Conservation (phyloP, 1,284 basidiomycete genomes). For the Tetrapyrgos nigripes region DNA sequence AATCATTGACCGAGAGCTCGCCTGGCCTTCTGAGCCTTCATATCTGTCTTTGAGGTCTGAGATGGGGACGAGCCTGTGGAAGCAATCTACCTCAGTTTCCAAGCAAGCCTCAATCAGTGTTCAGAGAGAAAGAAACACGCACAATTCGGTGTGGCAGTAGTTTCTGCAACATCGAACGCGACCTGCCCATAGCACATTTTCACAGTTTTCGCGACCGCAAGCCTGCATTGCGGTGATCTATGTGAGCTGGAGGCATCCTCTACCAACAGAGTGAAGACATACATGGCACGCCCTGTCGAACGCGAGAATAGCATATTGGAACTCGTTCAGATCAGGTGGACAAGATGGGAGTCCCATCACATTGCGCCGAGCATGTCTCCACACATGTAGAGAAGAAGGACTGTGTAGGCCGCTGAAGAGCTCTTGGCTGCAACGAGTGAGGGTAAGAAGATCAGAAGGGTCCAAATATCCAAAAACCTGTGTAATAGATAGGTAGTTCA, state of each 20-base stretch:
- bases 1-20: no score
- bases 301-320: background rate
- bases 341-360: background rate
- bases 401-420: background rate
- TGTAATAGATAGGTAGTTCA: background rate
- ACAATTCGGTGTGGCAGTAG: slow-evolving; percentile 8
- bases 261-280: background rate
- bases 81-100: no score
- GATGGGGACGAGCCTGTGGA: background rate
- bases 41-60: no score
- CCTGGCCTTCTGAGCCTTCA: no score
- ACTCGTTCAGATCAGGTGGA: slow-evolving; percentile 5
- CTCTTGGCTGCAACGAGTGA: background rate
- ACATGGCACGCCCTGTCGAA: slow-evolving; percentile 2
- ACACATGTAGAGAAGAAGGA: background rate
- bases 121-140: background rate
- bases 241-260: background rate
- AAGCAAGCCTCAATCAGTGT: no score
- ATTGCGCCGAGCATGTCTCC: slow-evolving; percentile 3
- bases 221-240: background rate
- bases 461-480: background rate
- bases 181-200: slow-evolving; percentile 5
- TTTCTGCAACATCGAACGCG: slow-evolving; percentile 3
- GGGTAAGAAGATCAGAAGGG: background rate
- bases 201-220: background rate